These are phyloP conservation scores for Fusarium sterilihyphosum DNA, from an alignment of 2,329 filamentous ascomycete genomes.

Conservation along the genomic window DNA sequence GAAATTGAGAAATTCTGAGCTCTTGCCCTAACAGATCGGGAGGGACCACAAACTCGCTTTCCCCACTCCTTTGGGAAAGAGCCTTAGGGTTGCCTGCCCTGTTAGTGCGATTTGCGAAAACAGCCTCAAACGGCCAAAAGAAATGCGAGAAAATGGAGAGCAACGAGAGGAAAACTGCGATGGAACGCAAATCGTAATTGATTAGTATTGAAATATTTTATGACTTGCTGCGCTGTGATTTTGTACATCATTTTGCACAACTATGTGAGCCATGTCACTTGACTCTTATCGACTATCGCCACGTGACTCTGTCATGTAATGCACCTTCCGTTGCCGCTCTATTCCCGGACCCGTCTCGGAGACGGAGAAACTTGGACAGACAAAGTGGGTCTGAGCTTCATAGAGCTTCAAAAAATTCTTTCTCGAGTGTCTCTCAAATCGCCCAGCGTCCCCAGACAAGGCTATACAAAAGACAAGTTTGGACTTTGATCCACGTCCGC, in stretches of 20 bases:
- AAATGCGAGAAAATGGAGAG: slow-evolving; percentile 12
- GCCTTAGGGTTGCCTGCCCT: slow-evolving; percentile 56
- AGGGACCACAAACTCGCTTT: slow-evolving; percentile 56
- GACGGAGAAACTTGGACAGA: slow-evolving; percentile 38
- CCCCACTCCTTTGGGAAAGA: slow-evolving; percentile 49
- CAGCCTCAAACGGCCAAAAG: slow-evolving; percentile 5
- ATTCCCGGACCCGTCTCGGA: slow-evolving; percentile 30
- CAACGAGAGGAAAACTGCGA: not conserved
- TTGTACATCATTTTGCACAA: not conserved
- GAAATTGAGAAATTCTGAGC: slow-evolving; percentile 60
- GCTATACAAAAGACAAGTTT: slow-evolving; percentile 46
- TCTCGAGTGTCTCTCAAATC: slow-evolving; percentile 40
- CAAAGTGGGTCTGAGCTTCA: slow-evolving; percentile 42
- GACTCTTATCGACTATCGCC: slow-evolving; percentile 22
- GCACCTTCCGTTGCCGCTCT: slow-evolving; percentile 1
- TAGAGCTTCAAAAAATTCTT: slow-evolving; percentile 54
- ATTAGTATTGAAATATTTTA: not conserved
- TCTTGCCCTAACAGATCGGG: slow-evolving; percentile 53
- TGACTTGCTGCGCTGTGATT: not conserved
- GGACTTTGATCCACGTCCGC: slow-evolving; percentile 44
- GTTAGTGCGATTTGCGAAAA: slow-evolving; percentile 14
- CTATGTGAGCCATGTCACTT: slow-evolving; percentile 37
- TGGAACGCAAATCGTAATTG: not conserved
- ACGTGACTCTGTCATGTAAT: slow-evolving; percentile 32
- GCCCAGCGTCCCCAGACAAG: slow-evolving; percentile 43